Evolutionary conservation across 345 rosid species (phyloP).

Genomic region (Eucalyptus pauciflora): DNA sequence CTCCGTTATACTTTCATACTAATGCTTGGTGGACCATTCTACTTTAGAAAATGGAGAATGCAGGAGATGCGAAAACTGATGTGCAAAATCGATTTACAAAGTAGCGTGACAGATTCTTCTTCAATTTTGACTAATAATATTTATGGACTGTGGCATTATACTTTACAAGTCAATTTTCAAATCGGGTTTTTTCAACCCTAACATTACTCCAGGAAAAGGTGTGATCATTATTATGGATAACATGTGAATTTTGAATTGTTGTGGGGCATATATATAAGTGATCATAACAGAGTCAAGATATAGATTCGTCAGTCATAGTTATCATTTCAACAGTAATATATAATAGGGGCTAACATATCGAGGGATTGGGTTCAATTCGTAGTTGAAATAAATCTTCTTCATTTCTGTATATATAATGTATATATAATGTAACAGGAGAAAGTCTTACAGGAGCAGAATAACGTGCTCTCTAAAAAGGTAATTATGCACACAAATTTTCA

Average conservation of each 20-base stretch:
- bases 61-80: rapidly evolving
- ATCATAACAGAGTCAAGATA: background rate
- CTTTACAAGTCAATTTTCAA: background rate
- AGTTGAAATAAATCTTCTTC: background rate
- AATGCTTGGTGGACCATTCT: background rate
- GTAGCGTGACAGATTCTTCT: background rate
- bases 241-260: background rate
- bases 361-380: background rate
- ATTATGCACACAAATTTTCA: background rate
- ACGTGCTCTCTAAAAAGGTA: conserved; percentile 50
- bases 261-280: background rate
- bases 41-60: background rate
- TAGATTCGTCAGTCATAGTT: background rate
- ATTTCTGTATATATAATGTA: background rate
- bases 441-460: conserved; percentile 40
- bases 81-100: background rate
- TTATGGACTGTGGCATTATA: background rate
- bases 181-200: background rate
- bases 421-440: conserved; percentile 31
- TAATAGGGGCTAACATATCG: background rate
- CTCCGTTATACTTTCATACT: background rate
- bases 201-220: background rate
- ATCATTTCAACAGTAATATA: background rate
- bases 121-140: background rate
- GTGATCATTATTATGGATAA: background rate